Evolutionary conservation across 495 filamentous ascomycete species (phyloP).

Genomic region (Neurospora discreta): DNA sequence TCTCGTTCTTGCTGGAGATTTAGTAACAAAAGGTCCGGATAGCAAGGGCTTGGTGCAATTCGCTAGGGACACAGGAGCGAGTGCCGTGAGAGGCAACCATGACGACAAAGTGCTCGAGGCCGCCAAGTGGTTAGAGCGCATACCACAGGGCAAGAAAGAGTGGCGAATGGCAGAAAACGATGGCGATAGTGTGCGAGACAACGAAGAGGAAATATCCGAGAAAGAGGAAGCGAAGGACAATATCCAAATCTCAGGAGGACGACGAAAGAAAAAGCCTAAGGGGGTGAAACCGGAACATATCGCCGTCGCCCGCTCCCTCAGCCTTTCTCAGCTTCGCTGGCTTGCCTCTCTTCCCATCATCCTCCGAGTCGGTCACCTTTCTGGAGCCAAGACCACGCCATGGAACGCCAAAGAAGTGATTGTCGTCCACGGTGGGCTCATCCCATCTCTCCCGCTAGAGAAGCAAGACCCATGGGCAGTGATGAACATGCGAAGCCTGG

Average conservation of each 20-base stretch:
- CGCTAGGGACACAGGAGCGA: slow-evolving; percentile 56
- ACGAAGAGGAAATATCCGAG: slow-evolving; percentile 7
- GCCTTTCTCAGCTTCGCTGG: slow-evolving; percentile 51
- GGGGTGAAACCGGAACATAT: slow-evolving; percentile 17
- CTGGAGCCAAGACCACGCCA: slow-evolving; percentile 14
- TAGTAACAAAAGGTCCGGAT: slow-evolving; percentile 83
- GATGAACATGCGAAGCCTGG: slow-evolving; percentile 86
- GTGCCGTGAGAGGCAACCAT: slow-evolving; percentile 84
- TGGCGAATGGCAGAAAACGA: not conserved
- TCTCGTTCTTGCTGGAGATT: slow-evolving; percentile 71
- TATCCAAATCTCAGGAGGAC: not conserved
- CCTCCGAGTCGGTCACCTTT: slow-evolving; percentile 52
- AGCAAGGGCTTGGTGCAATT: slow-evolving; percentile 67
- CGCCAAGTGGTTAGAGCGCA: slow-evolving; percentile 1
- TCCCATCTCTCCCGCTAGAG: slow-evolving; percentile 59
- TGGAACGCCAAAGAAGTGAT: slow-evolving; percentile 46
- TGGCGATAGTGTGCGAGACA: slow-evolving; percentile 1
- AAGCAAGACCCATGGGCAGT: slow-evolving; percentile 67
- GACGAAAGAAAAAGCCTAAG: slow-evolving; percentile 12
- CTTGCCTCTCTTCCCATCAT: slow-evolving; percentile 63
- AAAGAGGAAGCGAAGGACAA: slow-evolving; percentile 2
- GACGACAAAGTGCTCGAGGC: slow-evolving; percentile 62
- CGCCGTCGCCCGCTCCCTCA: slow-evolving; percentile 25
- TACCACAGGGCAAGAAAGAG: not conserved
- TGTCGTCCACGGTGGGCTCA: slow-evolving; percentile 76